phyloP scores from a whole-genome alignment of 257 asterid species.

The Solanum chilense region DNA sequence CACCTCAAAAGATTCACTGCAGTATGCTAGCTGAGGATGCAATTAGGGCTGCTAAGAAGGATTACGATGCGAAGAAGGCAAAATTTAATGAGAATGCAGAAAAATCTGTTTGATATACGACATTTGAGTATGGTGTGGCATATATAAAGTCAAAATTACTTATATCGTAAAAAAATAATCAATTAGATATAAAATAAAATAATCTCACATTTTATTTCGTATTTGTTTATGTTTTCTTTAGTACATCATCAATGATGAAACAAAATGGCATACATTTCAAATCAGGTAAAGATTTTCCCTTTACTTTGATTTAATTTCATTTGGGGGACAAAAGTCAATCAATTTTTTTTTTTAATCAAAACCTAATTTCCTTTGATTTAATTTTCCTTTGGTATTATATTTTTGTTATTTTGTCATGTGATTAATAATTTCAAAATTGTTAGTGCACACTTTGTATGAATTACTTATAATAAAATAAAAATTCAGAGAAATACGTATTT shows the following conservation, averaged over 20 bases:
- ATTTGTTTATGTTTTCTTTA: neutral
- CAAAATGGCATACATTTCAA: neutral
- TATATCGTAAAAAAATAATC: too few species aligned
- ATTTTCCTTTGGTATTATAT: too few species aligned
- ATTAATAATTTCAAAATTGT: too few species aligned
- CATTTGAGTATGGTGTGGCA: too few species aligned
- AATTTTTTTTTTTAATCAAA: too few species aligned
- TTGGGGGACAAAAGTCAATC: too few species aligned
- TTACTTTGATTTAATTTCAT: neutral
- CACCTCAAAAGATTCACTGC: conserved; percentile 88
- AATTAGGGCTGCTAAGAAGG: conserved; percentile 79
- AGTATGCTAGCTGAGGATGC: conserved; percentile 99
- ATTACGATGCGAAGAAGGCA: conserved; percentile 55
- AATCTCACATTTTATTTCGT: too few species aligned
- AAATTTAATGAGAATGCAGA: conserved; percentile 14
- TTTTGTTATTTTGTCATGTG: neutral
- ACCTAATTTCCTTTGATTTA: too few species aligned
- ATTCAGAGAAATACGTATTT: accelerated
- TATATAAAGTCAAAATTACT: too few species aligned
- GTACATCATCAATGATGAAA: neutral
- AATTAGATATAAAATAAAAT: too few species aligned
- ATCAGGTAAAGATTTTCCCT: neutral
- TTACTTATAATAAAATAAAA: too few species aligned
- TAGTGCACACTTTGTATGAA: too few species aligned
- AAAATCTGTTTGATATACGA: conserved; percentile 26